Evolutionary conservation across 2,329 filamentous ascomycete species (phyloP).

Genomic region (Aspergillus floridensis): DNA sequence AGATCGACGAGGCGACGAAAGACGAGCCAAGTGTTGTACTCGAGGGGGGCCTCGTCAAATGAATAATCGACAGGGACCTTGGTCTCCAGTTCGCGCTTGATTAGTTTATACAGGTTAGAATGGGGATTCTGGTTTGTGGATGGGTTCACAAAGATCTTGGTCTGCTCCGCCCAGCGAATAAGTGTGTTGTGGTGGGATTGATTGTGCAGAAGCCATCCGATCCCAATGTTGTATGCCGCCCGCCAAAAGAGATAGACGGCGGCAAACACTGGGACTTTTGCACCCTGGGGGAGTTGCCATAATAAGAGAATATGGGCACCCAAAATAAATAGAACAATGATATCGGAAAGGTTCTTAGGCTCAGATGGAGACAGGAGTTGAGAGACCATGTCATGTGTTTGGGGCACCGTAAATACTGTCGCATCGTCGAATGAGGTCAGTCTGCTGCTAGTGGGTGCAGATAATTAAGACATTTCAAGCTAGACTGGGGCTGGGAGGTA

Average conservation of each 20-base stretch:
- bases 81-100: conserved; percentile 87
- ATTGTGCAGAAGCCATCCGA: conserved; percentile 81
- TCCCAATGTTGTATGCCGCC: conserved; percentile 87
- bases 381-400: conserved; percentile 98
- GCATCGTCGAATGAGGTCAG: not conserved
- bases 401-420: conserved; percentile 88
- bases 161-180: conserved; percentile 82
- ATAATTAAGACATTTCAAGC: conserved; percentile 1
- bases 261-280: conserved; percentile 76
- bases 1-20: conserved; percentile 94
- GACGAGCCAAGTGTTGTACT: conserved; percentile 98
- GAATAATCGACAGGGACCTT: conserved; percentile 93
- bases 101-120: conserved; percentile 74
- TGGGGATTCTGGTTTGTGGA: conserved; percentile 76
- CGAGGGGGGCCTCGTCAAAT: conserved; percentile 87
- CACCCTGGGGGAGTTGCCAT: conserved; percentile 66
- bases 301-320: conserved; percentile 70
- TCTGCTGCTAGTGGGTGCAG: not conserved
- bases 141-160: conserved; percentile 81
- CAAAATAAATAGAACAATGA: conserved; percentile 74
- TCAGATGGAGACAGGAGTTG: conserved; percentile 92
- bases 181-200: conserved; percentile 88
- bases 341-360: conserved; percentile 90
- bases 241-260: conserved; percentile 88
- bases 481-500: conserved; percentile 16